Base-by-base conservation (phyloP, 768 basidiomycete genomes). In the Tulasnella sp. region DNA sequence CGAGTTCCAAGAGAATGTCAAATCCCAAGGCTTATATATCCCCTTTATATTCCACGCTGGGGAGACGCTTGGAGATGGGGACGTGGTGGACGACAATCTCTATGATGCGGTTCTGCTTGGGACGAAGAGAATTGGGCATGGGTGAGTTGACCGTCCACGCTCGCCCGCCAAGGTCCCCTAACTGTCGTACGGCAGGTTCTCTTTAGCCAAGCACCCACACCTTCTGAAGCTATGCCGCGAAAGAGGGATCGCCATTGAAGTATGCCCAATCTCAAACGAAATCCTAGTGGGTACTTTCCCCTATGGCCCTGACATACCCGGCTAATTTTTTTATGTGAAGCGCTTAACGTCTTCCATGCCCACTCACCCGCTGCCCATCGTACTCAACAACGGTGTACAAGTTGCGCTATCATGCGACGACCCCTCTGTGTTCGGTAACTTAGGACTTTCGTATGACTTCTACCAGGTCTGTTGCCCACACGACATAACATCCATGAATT, bases 201-300 rank as follows among this genome's bases (percentile, higher is more conserved):
- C 84, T 6, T 69, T 88, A n/a, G 73, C 77, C 32, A 87, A 85
- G 64, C 86, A 88, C 65, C 85, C 84, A 1, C 78, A 77, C 61
- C 69, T 88, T 29, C 78, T 88, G 69, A 71, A 82, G 37, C 74
- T 77, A 6, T 86, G 85, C 67, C 72, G 76, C 42, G 76, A 84
- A 61, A 73, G 71, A 51, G 72, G 72, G 4, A 83, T 89, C 60
- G 75, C 80, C 1, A 64, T 87, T 17, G 86, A 88, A 69, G 75
- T 86, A 21, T 87, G 86, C 65, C 85, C 86, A 1, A 85, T 88
- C 59, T 88, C 84, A 49, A 86, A 88, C 59, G 84, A 87, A 63
- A 78, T 87, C 35, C 68, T 88, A 67, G 84, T 84, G 65, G 62
- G 67, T 54, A 6, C 19, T 48, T 29, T 25, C 2, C 5, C 25